Conservation (phyloP, 176 grass and related monocot species). For the Oryza rufipogon region DNA sequence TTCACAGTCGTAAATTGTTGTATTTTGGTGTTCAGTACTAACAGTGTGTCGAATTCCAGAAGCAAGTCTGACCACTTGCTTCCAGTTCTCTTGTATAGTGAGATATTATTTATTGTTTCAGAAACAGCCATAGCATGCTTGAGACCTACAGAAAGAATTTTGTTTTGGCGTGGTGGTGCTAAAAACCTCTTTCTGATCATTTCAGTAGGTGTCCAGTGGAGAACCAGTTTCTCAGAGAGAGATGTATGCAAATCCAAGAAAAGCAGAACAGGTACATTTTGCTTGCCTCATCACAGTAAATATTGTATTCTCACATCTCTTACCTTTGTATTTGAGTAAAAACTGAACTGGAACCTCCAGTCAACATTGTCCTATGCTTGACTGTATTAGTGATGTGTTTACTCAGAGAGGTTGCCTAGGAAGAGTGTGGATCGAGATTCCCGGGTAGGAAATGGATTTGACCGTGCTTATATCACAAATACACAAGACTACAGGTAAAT, state of each 20-base stretch:
- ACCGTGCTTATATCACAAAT: constrained; percentile 71
- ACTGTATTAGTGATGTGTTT: constrained; percentile 29
- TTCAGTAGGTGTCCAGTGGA: constrained; percentile 60
- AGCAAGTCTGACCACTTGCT: constrained; percentile 32
- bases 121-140: constrained; percentile 45
- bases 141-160: constrained; percentile 16
- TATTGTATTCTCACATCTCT: constrained; percentile 27
- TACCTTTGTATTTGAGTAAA: neutral
- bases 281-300: constrained; percentile 32
- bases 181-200: constrained; percentile 41
- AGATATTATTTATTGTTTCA: neutral
- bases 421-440: constrained; percentile 51
- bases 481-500: constrained; percentile 90
- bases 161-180: constrained; percentile 35
- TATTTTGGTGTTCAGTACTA: constrained; percentile 1
- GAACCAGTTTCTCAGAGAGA: constrained; percentile 79
- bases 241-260: constrained; percentile 82
- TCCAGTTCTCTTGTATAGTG: constrained; percentile 8
- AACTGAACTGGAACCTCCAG: constrained; percentile 18
- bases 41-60: constrained; percentile 26
- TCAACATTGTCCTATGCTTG: constrained; percentile 19
- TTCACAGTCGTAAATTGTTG: neutral
- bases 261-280: constrained; percentile 80
- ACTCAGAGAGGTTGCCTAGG: constrained; percentile 67
- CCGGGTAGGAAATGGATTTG: constrained; percentile 54